A percentile compares a stretch with the other conserved stretches of the same genome.
These are phyloP conservation scores for Aspergillus panamensis DNA, from an alignment of 495 filamentous ascomycete species.

Conservation along the genomic window DNA sequence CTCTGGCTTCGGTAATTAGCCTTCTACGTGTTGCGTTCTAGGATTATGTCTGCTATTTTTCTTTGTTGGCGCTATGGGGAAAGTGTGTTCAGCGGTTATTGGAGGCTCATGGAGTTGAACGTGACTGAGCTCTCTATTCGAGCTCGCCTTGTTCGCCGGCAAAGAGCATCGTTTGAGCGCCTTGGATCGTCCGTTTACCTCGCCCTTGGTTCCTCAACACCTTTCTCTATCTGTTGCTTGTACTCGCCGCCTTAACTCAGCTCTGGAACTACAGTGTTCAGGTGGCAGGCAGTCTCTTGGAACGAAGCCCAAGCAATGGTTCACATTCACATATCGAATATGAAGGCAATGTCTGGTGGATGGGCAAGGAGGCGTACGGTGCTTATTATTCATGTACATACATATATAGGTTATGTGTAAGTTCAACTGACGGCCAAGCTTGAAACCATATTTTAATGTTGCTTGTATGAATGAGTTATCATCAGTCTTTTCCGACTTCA, in stretches of 20 bases:
- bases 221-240: background rate
- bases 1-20: slow-evolving; percentile 44
- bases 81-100: slow-evolving; percentile 37
- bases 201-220: background rate
- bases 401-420: slow-evolving; percentile 26
- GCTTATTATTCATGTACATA: slow-evolving; percentile 25
- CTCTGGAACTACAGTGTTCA: slow-evolving; percentile 6
- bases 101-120: slow-evolving; percentile 38
- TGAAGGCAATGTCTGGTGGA: background rate
- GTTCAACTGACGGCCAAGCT: slow-evolving; percentile 20
- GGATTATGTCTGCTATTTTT: slow-evolving; percentile 34
- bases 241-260: background rate
- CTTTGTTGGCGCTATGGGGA: slow-evolving; percentile 42
- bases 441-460: slow-evolving; percentile 10
- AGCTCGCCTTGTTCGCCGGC: slow-evolving; percentile 29
- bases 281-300: slow-evolving; percentile 7
- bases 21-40: slow-evolving; percentile 36
- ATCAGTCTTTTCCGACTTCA: background rate
- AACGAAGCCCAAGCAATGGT: background rate
- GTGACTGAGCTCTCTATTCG: slow-evolving; percentile 20
- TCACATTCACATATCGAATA: background rate
- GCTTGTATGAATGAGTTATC: slow-evolving; percentile 4
- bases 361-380: slow-evolving; percentile 3
- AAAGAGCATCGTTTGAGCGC: slow-evolving; percentile 5
- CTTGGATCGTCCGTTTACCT: background rate